Percentiles rank a stretch among this genome's conserved stretches.
Evolutionary conservation across 805 yeast species (phyloP).

Genomic region (Lipomyces sp.): DNA sequence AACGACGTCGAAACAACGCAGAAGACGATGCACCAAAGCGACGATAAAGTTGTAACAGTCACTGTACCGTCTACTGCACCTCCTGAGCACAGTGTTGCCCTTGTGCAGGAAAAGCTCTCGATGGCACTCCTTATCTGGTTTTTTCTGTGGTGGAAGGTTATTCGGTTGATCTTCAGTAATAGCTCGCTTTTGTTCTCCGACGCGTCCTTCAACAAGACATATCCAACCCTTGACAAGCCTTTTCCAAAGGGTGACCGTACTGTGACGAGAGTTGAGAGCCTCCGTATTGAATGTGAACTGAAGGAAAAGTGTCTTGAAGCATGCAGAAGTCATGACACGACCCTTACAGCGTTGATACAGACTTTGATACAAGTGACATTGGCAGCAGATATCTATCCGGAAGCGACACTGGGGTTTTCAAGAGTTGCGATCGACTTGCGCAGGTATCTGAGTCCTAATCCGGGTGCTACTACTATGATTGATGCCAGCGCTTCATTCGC

Average conservation of each 20-base stretch:
- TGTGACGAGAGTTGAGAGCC: constrained; percentile 1
- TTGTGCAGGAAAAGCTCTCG: neutral
- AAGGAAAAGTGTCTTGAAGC: constrained; percentile 5
- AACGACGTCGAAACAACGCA: neutral
- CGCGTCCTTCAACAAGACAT: neutral
- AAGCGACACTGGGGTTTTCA: neutral
- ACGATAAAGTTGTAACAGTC: neutral
- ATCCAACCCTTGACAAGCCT: neutral
- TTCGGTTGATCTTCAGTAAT: neutral
- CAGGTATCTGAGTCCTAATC: neutral
- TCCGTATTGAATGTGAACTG: neutral
- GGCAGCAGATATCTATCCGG: constrained; percentile 3
- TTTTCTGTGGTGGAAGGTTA: neutral
- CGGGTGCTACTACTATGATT: neutral
- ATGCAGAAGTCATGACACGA: constrained; percentile 4
- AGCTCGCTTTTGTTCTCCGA: neutral
- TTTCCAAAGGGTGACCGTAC: neutral
- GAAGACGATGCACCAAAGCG: neutral
- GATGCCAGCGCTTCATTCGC: neutral
- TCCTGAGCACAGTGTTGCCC: neutral
- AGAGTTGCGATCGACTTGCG: neutral
- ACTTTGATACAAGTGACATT: constrained; percentile 6
- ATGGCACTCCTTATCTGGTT: neutral
- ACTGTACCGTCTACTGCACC: neutral
- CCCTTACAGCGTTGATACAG: neutral